Evolutionary conservation across 1,284 basidiomycete species (phyloP).

Genomic region (Pascua sp.): DNA sequence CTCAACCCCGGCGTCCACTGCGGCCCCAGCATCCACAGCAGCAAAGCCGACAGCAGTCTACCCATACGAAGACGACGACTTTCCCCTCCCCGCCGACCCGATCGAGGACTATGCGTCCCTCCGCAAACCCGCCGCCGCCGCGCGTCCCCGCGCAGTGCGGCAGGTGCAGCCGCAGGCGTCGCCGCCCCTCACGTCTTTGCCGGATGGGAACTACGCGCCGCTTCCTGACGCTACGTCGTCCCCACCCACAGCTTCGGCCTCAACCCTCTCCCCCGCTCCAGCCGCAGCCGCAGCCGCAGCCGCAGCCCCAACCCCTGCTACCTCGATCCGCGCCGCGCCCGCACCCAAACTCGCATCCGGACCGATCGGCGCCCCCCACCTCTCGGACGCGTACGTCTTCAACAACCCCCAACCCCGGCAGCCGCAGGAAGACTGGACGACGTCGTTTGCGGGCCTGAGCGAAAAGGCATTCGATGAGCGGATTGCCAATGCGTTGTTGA

Average conservation of each 20-base stretch:
- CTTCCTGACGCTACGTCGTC: constrained; percentile 8
- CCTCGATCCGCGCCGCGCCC: no score
- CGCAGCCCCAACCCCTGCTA: no score
- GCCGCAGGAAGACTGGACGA: constrained; percentile 68
- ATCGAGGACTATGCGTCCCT: constrained; percentile 26
- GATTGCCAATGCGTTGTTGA: constrained; percentile 66
- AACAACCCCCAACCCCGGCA: constrained; percentile 2
- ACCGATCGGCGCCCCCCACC: not conserved
- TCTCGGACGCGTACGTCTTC: constrained; percentile 12
- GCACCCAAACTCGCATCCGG: not conserved
- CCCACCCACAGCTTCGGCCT: not conserved
- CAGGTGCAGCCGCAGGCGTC: constrained; percentile 11
- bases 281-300: no score
- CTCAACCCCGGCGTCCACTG: constrained; percentile 4
- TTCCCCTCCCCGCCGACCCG: constrained; percentile 9
- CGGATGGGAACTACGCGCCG: constrained; percentile 19
- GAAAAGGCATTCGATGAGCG: constrained; percentile 74
- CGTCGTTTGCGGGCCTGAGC: constrained; percentile 78
- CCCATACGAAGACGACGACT: constrained; percentile 6
- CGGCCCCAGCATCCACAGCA: constrained; percentile 1
- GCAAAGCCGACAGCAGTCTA: not conserved
- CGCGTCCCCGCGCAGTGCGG: no score
- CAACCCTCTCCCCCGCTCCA: not conserved
- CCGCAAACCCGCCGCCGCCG: not conserved
- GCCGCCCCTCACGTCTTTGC: constrained; percentile 21